Base-by-base conservation (phyloP, 768 basidiomycete genomes). In the Xerocomus spinulosus region DNA sequence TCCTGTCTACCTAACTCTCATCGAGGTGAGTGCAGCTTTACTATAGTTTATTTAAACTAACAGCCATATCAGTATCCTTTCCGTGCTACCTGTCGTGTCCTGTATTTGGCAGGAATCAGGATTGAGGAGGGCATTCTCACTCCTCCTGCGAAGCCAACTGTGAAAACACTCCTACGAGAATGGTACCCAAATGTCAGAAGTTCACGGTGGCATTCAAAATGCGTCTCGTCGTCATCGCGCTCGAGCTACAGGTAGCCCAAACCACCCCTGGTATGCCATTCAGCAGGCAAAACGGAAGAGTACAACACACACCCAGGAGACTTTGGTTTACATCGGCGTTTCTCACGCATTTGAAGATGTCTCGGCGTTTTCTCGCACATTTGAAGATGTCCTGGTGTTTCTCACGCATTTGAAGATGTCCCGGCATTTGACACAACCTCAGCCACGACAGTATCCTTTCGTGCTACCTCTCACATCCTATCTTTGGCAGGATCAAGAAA, bases 211-310 rank as follows among this genome's bases (percentile, higher is more conserved):
- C 29, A 67, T 67, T 4, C 64, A 68, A 20, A 67, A 54, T 1
- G 65, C 68, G 0, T 57, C 69, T 14, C 70, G 66, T 42, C 71
- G 74, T 10, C 70, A 75, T 26, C 70, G 75, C n/a, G 64, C 62
- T 15, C 70, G 70, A 32, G 52, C 56, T 5, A 58, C 59, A 5
- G 66, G 66, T 5, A 59, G 58, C 9, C 46, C 60, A 2, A 52
- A 61, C 24, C 61, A 61, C 21, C 54, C 70, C 9, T 69, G 68
- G 45, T 68, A 70, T 44, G 61, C 60, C 1, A 57, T 70, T 23
- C 66, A 67, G 29, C 70, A 72, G 13, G 72, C 76, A 17, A 76
- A 68, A 45, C 67, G 69, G 9, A 68, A 67, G 48, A 64, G 44
- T 20, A 33, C 52, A 3, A 9, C 34, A 10, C 59, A 35, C 13